Conservation (phyloP, 352 stramenopile genomes). For the Albugo candida region DNA sequence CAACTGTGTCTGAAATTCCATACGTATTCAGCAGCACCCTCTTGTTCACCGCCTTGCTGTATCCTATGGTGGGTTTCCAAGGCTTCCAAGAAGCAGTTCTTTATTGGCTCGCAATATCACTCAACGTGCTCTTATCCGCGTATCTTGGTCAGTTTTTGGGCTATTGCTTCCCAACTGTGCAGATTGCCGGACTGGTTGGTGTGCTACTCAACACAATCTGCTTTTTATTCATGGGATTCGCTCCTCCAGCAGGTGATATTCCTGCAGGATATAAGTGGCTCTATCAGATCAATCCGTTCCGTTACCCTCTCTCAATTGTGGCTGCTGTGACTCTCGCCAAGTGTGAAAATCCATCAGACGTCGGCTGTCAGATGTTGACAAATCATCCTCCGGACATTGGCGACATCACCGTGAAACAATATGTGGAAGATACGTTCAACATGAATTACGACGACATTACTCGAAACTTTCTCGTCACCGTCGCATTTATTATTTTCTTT, state of each 20-base stretch:
- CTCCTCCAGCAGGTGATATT: conserved; percentile 19
- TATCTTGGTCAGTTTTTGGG: conserved; percentile 50
- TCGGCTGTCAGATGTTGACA: conserved; percentile 33
- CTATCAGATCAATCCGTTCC: conserved; percentile 20
- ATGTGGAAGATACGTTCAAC: conserved; percentile 34
- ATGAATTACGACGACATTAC: conserved; percentile 25
- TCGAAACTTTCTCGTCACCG: conserved; percentile 24
- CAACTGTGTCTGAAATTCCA: conserved; percentile 58
- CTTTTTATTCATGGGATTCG: conserved; percentile 29
- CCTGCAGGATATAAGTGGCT: conserved; percentile 25
- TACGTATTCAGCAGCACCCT: conserved; percentile 40
- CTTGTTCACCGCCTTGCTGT: conserved; percentile 36
- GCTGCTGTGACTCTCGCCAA: conserved; percentile 18
- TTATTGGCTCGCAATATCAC: conserved; percentile 20
- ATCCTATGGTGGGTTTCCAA: conserved; percentile 63
- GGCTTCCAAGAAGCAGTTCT: conserved; percentile 13
- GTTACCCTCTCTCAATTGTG: conserved; percentile 20
- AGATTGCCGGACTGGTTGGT: conserved; percentile 21
- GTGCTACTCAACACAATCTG: conserved; percentile 27
- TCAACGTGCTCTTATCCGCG: conserved; percentile 23
- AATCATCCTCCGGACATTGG: conserved; percentile 18
- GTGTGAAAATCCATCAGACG: conserved; percentile 8
- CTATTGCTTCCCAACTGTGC: conserved; percentile 21
- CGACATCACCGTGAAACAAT: conserved; percentile 21
- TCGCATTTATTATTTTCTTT: conserved; percentile 25